phyloP scores from a whole-genome alignment of 2,329 filamentous ascomycete species.

The Fusarium musae region DNA sequence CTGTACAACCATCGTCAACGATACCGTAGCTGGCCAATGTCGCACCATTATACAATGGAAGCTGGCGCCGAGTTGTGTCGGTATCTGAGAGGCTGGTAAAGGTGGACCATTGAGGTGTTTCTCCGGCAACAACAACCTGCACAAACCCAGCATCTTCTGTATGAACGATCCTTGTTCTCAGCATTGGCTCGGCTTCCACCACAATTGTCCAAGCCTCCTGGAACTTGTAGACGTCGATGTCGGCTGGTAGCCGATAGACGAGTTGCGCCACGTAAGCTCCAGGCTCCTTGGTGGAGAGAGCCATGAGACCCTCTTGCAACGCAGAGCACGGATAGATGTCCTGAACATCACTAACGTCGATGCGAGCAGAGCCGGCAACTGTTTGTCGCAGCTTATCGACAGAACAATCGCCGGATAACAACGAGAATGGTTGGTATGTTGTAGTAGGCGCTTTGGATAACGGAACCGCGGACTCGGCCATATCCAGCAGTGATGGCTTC shows the following conservation, averaged over 20 bases:
- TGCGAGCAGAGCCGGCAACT: background rate
- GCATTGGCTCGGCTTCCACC: slow-evolving; percentile 5
- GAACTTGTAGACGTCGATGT: background rate
- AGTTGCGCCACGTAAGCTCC: slow-evolving; percentile 39
- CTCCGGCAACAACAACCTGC: slow-evolving; percentile 27
- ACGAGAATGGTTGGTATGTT: slow-evolving; percentile 12
- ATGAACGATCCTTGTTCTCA: slow-evolving; percentile 39
- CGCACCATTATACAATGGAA: slow-evolving; percentile 27
- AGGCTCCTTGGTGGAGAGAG: slow-evolving; percentile 29
- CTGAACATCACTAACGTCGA: background rate
- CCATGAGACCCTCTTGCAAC: slow-evolving; percentile 39
- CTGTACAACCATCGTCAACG: background rate
- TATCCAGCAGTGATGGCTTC: slow-evolving; percentile 27
- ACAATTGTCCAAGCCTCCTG: slow-evolving; percentile 29
- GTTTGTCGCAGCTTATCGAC: background rate
- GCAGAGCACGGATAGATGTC: slow-evolving; percentile 38
- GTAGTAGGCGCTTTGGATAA: background rate
- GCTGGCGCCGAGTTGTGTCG: background rate
- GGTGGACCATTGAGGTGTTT: slow-evolving; percentile 20
- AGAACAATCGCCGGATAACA: background rate
- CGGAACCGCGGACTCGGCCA: slow-evolving; percentile 33
- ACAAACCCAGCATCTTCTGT: slow-evolving; percentile 24
- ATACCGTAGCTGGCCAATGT: slow-evolving; percentile 13
- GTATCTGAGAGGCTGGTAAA: background rate
- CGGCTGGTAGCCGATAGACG: slow-evolving; percentile 23